Base-by-base conservation (phyloP, 2,329 filamentous ascomycete genomes). In the Fusarium armeniacum region DNA sequence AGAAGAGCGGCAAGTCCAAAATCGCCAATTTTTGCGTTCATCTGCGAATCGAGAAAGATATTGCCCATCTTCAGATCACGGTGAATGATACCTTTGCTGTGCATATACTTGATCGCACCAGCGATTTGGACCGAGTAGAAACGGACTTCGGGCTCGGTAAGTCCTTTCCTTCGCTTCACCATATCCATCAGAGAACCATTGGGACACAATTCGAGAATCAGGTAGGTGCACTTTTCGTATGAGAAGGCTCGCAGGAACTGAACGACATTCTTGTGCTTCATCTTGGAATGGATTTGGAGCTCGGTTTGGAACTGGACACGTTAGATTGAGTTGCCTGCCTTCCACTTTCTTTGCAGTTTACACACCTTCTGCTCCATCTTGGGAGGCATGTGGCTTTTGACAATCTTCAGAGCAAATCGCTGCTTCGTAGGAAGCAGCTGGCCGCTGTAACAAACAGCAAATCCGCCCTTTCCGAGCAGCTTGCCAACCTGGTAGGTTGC, bases 11-110 rank as follows among this genome's bases (percentile, higher is more conserved):
- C 96, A 58, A 99, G 85, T 5, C 96, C 96, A 81, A 99, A 99
- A 79, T 99, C 96, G 45, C 96, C 96, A 74, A 99, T 93, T 79
- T 99, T 99, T 74, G 97, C 91, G 76, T 99, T 97, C 95, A 99
- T 98, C 72, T 94, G 86, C 56, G 89, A 89, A 79, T 99, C 96
- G 54, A 99, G 85, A 76, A 99, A 99, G 72, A 99, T 91, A 78
- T 99, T 99, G 50, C 96, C 97, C 85, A 98, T 98, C 82, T 99
- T 99, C 73, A 99, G 82, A 80, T 99, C 96, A 51, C 96, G 90
- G 80, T 99, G 96, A 51, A 98, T 97, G 67, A 99, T 97, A 70
- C 95, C 96, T 78, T 97, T 92, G 76, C 90, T 90, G 80, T 99
- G 97, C 84, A 99, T 92, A 78, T 99, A 99, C 81, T 98, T 98